Conservation (phyloP, 441 rosid genomes). For the Corymbia citriodora region DNA sequence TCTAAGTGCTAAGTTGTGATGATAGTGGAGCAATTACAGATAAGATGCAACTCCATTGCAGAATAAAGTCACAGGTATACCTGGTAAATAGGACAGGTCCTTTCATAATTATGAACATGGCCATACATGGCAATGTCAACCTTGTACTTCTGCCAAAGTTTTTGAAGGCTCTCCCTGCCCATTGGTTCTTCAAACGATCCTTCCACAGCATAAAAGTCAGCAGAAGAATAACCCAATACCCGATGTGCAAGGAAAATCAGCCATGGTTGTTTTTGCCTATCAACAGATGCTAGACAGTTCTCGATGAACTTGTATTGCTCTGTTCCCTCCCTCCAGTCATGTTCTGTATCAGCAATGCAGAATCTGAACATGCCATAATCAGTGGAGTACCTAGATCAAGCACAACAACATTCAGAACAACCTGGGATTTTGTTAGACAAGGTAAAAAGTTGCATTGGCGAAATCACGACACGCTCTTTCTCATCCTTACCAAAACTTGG, state of each 20-base stretch:
- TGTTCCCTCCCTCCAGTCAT: slow-evolving; percentile 86
- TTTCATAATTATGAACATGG: slow-evolving; percentile 81
- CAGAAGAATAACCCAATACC: slow-evolving; percentile 79
- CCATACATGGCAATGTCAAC: slow-evolving; percentile 83
- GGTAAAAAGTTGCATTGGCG: not conserved
- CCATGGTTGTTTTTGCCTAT: slow-evolving; percentile 85
- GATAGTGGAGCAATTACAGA: not conserved
- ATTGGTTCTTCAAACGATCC: slow-evolving; percentile 82
- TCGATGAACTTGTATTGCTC: slow-evolving; percentile 78
- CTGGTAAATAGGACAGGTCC: slow-evolving; percentile 88
- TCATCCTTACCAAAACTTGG: slow-evolving; percentile 54
- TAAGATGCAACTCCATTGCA: not conserved
- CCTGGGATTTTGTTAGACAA: not conserved
- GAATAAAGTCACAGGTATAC: slow-evolving; percentile 20
- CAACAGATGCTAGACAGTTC: slow-evolving; percentile 64
- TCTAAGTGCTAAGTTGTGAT: not conserved
- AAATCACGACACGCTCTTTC: not conserved
- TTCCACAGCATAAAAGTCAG: slow-evolving; percentile 37
- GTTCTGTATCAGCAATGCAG: slow-evolving; percentile 83
- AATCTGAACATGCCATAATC: slow-evolving; percentile 89
- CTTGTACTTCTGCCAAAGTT: slow-evolving; percentile 85
- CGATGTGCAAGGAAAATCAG: slow-evolving; percentile 81
- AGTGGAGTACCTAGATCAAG: slow-evolving; percentile 50
- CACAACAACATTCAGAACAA: not conserved
- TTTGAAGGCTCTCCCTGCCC: slow-evolving; percentile 80